These are phyloP conservation scores for Podila verticillata DNA, from an alignment of 192 early-diverging fungal species.

Conservation along the genomic window DNA sequence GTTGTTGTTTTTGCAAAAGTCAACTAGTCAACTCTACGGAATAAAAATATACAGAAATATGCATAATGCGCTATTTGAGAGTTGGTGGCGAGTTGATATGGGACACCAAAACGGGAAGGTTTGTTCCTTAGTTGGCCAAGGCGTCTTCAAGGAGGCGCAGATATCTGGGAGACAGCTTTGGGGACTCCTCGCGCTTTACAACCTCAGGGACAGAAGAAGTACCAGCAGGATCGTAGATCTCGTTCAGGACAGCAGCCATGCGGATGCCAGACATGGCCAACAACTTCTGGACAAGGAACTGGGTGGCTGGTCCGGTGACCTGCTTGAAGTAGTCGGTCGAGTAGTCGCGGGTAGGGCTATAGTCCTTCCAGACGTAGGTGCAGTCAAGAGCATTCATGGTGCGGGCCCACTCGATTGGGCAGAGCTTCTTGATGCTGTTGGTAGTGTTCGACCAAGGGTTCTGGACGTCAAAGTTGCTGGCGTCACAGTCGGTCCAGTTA, in stretches of 20 bases:
- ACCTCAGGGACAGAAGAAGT: not conserved
- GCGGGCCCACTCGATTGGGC: conserved; percentile 51
- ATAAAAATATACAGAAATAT: too few species aligned
- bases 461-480: not conserved
- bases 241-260: conserved; percentile 56
- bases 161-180: too few species aligned
- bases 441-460: conserved; percentile 32
- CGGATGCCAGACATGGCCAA: conserved; percentile 52
- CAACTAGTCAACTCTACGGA: too few species aligned
- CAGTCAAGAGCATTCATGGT: conserved; percentile 52
- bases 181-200: too few species aligned
- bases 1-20: too few species aligned
- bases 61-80: too few species aligned
- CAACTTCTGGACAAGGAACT: conserved; percentile 40
- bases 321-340: conserved; percentile 42
- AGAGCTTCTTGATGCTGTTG: conserved; percentile 26
- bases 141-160: too few species aligned
- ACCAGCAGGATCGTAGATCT: conserved; percentile 25
- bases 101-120: too few species aligned
- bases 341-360: conserved; percentile 44
- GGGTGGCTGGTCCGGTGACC: conserved; percentile 14
- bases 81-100: too few species aligned
- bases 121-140: too few species aligned
- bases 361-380: conserved; percentile 47
- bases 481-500: conserved; percentile 31